These are phyloP conservation scores for Garcia nutans DNA, from an alignment of 345 rosid genomes.

Conservation along the genomic window DNA sequence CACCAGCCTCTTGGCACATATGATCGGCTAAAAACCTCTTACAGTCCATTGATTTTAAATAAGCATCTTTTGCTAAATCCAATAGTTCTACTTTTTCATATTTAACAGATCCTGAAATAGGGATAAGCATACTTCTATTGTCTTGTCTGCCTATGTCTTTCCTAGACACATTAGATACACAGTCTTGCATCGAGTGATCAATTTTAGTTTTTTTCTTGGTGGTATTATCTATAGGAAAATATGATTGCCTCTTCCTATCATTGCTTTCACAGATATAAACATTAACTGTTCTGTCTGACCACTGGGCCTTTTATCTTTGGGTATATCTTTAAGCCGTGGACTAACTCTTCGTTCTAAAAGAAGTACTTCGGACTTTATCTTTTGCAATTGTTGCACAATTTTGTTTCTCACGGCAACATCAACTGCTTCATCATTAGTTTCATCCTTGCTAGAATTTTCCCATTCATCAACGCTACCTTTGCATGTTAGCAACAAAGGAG, in stretches of 20 bases:
- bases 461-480: not conserved
- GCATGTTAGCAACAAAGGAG: not conserved
- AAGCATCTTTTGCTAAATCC: slow-evolving; percentile 5
- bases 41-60: slow-evolving; percentile 10
- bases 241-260: slow-evolving; percentile 3
- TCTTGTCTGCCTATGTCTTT: not conserved
- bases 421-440: not conserved
- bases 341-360: slow-evolving; percentile 11
- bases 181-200: slow-evolving; percentile 6
- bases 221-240: not conserved
- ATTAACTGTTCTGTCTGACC: not conserved
- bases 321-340: slow-evolving; percentile 11
- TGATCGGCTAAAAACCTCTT: slow-evolving; percentile 13
- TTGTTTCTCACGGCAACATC: not conserved
- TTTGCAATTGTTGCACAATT: not conserved
- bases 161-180: not conserved
- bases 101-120: not conserved
- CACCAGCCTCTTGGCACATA: not conserved
- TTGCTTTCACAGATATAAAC: not conserved
- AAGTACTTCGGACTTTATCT: not conserved
- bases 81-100: not conserved
- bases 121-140: not conserved
- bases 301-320: slow-evolving; percentile 11
- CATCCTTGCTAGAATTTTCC: not conserved
- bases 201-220: slow-evolving; percentile 10